Evolutionary conservation across 345 rosid genomes (phyloP).

Genomic region (Angophora floribunda): DNA sequence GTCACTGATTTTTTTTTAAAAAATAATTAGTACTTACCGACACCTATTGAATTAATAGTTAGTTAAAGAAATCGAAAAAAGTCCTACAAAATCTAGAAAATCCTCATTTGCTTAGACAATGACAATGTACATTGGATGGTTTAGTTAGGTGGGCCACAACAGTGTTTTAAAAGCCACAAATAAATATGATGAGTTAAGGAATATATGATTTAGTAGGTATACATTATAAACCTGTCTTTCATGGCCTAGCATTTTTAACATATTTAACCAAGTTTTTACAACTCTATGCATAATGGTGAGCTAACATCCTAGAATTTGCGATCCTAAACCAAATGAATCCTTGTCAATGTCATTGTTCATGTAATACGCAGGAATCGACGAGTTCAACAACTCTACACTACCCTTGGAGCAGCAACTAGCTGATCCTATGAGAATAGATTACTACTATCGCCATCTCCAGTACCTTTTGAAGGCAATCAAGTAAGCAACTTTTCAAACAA

Average conservation of each 20-base stretch:
- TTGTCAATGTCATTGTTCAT: background rate
- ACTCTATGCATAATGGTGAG: background rate
- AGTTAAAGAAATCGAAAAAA: background rate
- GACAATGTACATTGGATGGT: background rate
- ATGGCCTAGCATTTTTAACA: too few species aligned
- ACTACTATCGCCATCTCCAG: constrained; percentile 13
- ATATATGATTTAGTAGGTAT: background rate
- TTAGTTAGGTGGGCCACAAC: background rate
- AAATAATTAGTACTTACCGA: too few species aligned
- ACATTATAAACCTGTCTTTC: background rate
- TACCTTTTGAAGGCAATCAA: constrained; percentile 15
- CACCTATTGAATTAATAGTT: background rate
- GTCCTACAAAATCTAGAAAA: background rate
- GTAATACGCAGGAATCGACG: constrained; percentile 11
- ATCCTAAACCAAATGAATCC: background rate
- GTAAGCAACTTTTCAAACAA: constrained; percentile 10
- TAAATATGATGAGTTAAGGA: background rate
- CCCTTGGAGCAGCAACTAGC: constrained; percentile 15
- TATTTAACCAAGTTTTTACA: background rate
- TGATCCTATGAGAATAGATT: constrained; percentile 22
- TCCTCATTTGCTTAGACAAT: background rate
- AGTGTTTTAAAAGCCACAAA: background rate
- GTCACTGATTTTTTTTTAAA: background rate
- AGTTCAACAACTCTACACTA: constrained; percentile 12
- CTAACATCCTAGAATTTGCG: background rate